Conservation (phyloP, 441 rosid species). For the Brassica balearica region DNA sequence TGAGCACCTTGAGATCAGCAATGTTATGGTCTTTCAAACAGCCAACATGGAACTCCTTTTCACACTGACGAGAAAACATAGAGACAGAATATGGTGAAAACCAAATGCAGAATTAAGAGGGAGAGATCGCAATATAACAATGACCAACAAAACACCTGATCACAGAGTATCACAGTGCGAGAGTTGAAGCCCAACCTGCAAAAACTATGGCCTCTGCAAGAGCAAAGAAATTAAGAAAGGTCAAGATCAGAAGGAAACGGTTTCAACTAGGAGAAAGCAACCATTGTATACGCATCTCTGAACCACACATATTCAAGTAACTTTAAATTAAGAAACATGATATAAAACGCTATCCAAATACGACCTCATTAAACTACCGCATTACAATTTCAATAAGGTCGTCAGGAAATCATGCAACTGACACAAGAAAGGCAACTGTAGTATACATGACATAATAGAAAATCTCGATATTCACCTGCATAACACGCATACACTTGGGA, state of each 20-base stretch:
- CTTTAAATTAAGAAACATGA: not conserved
- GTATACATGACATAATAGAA: slow-evolving; percentile 2
- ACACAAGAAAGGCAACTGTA: slow-evolving; percentile 5
- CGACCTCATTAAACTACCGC: slow-evolving; percentile 3
- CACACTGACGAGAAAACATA: slow-evolving; percentile 64
- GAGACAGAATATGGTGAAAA: slow-evolving; percentile 28
- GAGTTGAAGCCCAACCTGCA: slow-evolving; percentile 71
- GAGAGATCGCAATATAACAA: slow-evolving; percentile 27
- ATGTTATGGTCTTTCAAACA: slow-evolving; percentile 84
- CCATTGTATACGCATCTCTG: slow-evolving; percentile 12
- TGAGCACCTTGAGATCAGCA: slow-evolving; percentile 77
- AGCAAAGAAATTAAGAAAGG: not conserved
- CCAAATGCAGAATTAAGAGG: slow-evolving; percentile 21
- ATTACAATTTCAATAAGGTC: not conserved
- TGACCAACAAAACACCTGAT: slow-evolving; percentile 64
- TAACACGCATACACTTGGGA: slow-evolving; percentile 76
- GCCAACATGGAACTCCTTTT: slow-evolving; percentile 94
- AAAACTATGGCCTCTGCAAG: slow-evolving; percentile 76
- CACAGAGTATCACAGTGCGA: slow-evolving; percentile 86
- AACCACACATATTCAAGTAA: slow-evolving; percentile 14
- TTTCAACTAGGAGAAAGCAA: slow-evolving; percentile 13
- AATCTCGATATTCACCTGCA: slow-evolving; percentile 66
- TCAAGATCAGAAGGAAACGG: slow-evolving; percentile 21
- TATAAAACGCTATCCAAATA: not conserved
- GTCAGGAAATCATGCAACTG: slow-evolving; percentile 4